These are phyloP conservation scores for Thinopyrum elongatum DNA, from an alignment of 176 grass and related monocot species.

Conservation along the genomic window DNA sequence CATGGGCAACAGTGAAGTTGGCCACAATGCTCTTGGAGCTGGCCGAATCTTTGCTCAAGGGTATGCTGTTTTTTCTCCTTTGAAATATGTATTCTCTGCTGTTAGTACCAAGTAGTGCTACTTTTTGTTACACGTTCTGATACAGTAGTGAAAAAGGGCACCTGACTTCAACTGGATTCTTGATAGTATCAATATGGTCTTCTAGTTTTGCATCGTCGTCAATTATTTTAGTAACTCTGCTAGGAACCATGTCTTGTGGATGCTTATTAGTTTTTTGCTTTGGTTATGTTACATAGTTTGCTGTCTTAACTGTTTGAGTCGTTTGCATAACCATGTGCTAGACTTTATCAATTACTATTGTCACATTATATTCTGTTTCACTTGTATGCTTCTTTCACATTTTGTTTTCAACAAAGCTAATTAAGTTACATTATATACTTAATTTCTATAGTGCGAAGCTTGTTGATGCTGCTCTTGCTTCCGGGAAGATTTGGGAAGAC, in stretches of 20 bases:
- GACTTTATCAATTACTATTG: neutral
- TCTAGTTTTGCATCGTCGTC: neutral
- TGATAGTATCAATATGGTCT: neutral
- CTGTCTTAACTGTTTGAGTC: neutral
- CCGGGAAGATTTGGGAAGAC: constrained; percentile 82
- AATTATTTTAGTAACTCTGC: neutral
- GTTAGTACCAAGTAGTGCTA: neutral
- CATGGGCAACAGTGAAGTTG: constrained; percentile 99
- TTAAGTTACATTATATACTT: neutral
- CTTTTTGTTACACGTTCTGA: neutral
- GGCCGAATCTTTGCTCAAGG: constrained; percentile 86
- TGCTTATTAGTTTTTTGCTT: neutral
- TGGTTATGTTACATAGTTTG: neutral
- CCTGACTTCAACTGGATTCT: neutral
- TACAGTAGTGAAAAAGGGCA: neutral
- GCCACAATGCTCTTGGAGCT: constrained; percentile 97
- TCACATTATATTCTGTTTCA: neutral
- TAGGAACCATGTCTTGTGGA: neutral
- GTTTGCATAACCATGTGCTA: neutral
- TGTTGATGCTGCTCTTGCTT: constrained; percentile 83
- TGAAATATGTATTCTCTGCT: neutral
- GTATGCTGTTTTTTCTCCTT: constrained; percentile 44
- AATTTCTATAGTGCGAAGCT: constrained; percentile 71
- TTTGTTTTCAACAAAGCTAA: neutral
- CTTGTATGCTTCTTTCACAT: neutral